Conservation (phyloP, 2,329 filamentous ascomycete species). For the Cladosporium sp. region DNA sequence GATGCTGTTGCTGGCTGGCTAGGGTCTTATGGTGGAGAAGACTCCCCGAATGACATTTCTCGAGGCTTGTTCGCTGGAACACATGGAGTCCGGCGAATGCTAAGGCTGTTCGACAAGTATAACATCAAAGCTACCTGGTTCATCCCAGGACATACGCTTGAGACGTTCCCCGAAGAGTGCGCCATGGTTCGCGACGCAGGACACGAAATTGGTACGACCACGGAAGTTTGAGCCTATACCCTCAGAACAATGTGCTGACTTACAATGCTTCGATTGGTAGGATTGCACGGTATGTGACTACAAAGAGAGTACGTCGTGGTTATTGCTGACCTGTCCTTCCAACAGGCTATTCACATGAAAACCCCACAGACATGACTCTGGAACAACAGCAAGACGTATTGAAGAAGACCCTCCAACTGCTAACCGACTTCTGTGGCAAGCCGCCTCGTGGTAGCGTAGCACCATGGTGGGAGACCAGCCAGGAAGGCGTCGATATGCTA, state of each 20-base stretch:
- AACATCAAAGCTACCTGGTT: slow-evolving; percentile 70
- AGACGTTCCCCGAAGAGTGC: slow-evolving; percentile 66
- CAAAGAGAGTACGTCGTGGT: no score
- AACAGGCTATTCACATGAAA: slow-evolving; percentile 71
- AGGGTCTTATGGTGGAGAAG: slow-evolving; percentile 71
- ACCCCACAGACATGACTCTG: slow-evolving; percentile 68
- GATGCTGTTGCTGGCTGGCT: slow-evolving; percentile 74
- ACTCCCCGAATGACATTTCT: slow-evolving; percentile 70
- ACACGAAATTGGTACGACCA: slow-evolving; percentile 57
- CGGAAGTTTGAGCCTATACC: no score
- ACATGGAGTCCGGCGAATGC: slow-evolving; percentile 62
- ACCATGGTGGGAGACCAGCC: slow-evolving; percentile 72
- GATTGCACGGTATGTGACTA: no score
- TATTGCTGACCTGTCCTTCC: slow-evolving; percentile 43
- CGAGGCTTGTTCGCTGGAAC: slow-evolving; percentile 69
- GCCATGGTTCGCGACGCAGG: slow-evolving; percentile 61
- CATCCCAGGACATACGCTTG: slow-evolving; percentile 62
- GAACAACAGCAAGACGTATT: slow-evolving; percentile 74
- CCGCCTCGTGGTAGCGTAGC: slow-evolving; percentile 70
- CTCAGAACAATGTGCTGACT: no score
- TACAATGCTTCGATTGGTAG: no score
- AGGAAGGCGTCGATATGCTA: slow-evolving; percentile 66
- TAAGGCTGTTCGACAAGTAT: slow-evolving; percentile 71
- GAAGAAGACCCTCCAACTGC: slow-evolving; percentile 69
- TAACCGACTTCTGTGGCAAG: slow-evolving; percentile 69